Conservation (phyloP, 2,329 filamentous ascomycete species). For the Fusarium secorum region DNA sequence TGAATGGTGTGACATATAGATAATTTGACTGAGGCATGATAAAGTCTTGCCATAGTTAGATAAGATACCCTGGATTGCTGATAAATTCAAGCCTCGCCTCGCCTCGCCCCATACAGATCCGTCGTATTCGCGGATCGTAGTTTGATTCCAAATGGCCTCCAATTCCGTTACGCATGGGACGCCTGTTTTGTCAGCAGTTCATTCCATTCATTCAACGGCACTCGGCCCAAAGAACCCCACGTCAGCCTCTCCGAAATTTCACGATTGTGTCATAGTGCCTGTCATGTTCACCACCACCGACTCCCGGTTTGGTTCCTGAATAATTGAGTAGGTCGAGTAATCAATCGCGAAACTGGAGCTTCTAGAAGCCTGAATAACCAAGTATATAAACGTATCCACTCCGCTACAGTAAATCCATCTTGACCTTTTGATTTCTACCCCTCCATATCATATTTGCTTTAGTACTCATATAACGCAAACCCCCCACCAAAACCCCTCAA, state of each 20-base stretch:
- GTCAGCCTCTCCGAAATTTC: constrained; percentile 16
- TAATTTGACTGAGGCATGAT: neutral
- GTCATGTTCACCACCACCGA: constrained; percentile 36
- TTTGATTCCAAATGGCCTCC: constrained; percentile 30
- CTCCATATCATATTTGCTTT: neutral
- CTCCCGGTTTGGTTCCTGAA: neutral
- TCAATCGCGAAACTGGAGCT: constrained; percentile 7
- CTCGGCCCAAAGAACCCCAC: constrained; percentile 23
- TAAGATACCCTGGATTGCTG: constrained; percentile 16
- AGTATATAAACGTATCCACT: constrained; percentile 27
- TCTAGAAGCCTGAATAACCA: neutral
- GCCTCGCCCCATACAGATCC: constrained; percentile 11
- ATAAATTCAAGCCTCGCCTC: constrained; percentile 14
- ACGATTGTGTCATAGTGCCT: constrained; percentile 37
- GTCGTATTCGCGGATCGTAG: constrained; percentile 23
- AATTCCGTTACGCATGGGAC: neutral
- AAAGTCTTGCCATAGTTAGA: neutral
- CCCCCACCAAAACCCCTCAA: constrained; percentile 32
- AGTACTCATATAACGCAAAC: constrained; percentile 10
- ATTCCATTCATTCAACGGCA: constrained; percentile 13
- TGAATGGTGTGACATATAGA: too few relatives aligned
- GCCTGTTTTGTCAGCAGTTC: constrained; percentile 32
- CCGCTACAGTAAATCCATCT: constrained; percentile 6
- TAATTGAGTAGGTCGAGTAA: constrained; percentile 3
- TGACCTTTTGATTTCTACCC: constrained; percentile 4